A percentile compares a stretch with the other conserved stretches of the same genome.
phyloP scores from a whole-genome alignment of 2,329 filamentous ascomycete species.

The Coleophoma cylindrospora region DNA sequence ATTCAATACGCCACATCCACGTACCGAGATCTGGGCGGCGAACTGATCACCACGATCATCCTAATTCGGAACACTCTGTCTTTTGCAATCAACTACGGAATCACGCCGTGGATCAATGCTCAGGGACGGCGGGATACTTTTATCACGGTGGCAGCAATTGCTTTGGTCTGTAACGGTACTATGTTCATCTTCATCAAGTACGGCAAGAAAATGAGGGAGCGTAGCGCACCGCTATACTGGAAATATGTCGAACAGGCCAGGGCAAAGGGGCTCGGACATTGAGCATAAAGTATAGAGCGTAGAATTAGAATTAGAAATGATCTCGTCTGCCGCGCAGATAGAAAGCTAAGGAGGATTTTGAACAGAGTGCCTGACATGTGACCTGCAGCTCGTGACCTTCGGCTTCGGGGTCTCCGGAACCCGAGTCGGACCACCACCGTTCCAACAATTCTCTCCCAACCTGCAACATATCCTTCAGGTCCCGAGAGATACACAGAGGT shows the following conservation, averaged over 20 bases:
- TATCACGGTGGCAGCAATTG: constrained; percentile 30
- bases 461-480: background rate
- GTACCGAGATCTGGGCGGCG: constrained; percentile 39
- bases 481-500: background rate
- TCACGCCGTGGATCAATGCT: constrained; percentile 36
- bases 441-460: background rate
- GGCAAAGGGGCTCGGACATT: constrained; percentile 14
- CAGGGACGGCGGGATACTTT: constrained; percentile 36
- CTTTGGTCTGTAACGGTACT: constrained; percentile 10
- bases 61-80: constrained; percentile 40
- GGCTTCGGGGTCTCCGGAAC: background rate
- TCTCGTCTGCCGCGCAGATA: no score
- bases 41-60: constrained; percentile 43
- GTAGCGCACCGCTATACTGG: constrained; percentile 14
- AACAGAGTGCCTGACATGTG: no score
- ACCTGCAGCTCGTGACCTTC: background rate
- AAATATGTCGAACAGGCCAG: constrained; percentile 12
- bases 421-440: background rate
- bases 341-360: no score
- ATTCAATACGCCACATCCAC: constrained; percentile 41
- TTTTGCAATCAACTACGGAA: constrained; percentile 45
- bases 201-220: constrained; percentile 12
- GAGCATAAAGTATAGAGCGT: background rate
- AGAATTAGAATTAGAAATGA: no score
- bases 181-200: constrained; percentile 16